Base-by-base conservation (phyloP, 2,329 filamentous ascomycete species). In the Colletotrichum sansevieriae region DNA sequence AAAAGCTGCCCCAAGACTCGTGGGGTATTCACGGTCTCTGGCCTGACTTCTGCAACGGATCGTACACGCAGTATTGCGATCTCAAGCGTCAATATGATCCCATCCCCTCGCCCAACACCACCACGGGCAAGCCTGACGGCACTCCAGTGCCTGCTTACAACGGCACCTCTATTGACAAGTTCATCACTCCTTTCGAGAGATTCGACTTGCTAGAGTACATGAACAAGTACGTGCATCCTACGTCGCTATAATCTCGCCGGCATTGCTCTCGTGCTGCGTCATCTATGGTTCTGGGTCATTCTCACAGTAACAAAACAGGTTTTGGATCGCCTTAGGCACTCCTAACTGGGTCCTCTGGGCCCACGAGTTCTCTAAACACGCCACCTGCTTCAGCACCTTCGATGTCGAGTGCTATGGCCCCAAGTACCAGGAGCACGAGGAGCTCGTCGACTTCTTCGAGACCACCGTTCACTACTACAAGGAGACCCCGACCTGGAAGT, bases 301-400 rank as follows among this genome's bases (percentile, higher is more conserved):
- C 65, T 62, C 29, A 69, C 41, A 75, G 70, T 12, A 85, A 83
- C 15, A 29, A 29, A 7, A 29, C 58, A 70, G 67, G 63, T 70
- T 63, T 83, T 92, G 90, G 90, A 83, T 90, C 71, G 84, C 83
- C 55, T 87, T 87, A 71, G 79, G 80, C 68, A 83, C 84, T 56
- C 82, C 84, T 13, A 91, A 89, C 78, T 76, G 80, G 58, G 82
- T 85, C 39, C 87, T 92, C 79, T 91, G 89, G 89, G 89, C 78
- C 44, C 89, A 91, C 80, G 89, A 91, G 75, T 91, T 89, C 81
- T 85, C 82, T 78, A 91, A 91, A 81, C 89, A 91, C 77, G 89
- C 84, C 3, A 91, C 89, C 13, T 92, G 90, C 82, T 91, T 81
- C 81, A 88, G 84, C 54, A 90, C 86, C 69, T 91, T 92, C 75